Percentiles rank a stretch among this genome's conserved stretches.
These are phyloP conservation scores for Malus hybrid DNA, from an alignment of 331 rosid species.

Conservation along the genomic window DNA sequence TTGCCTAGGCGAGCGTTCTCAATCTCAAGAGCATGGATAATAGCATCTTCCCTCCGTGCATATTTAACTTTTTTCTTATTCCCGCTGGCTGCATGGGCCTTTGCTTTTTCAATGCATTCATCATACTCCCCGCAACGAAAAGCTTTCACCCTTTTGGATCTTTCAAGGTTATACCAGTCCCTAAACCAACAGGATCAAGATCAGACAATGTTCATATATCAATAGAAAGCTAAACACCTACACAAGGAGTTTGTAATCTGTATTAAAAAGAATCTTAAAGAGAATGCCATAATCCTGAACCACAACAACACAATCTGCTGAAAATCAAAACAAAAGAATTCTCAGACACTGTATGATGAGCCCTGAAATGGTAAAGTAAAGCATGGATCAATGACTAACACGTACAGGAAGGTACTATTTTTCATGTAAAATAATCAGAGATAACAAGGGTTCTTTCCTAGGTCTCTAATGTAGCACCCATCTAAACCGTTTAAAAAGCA, in stretches of 20 bases:
- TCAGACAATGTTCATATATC: slow-evolving; percentile 21
- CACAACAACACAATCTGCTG: neutral
- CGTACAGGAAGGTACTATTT: neutral
- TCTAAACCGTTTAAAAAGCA: neutral
- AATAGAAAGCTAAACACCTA: slow-evolving; percentile 9
- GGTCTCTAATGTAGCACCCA: neutral
- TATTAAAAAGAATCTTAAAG: neutral
- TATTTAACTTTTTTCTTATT: slow-evolving; percentile 84
- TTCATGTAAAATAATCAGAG: neutral
- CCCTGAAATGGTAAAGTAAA: neutral
- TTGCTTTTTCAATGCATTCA: slow-evolving; percentile 88
- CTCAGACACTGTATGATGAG: neutral
- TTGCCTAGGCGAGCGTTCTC: slow-evolving; percentile 62
- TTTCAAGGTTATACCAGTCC: slow-evolving; percentile 99
- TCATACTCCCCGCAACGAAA: slow-evolving; percentile 96
- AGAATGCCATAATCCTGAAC: neutral
- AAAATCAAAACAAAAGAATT: neutral
- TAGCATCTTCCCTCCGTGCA: slow-evolving; percentile 99
- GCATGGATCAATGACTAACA: neutral
- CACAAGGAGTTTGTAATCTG: neutral
- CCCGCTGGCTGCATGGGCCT: slow-evolving; percentile 69
- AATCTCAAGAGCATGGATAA: slow-evolving; percentile 94
- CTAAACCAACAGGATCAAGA: slow-evolving; percentile 35
- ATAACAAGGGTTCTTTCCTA: neutral
- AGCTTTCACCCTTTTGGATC: slow-evolving; percentile 89